phyloP scores from a whole-genome alignment of 208 protist species.

The Trypanosomatidae sp. region DNA sequence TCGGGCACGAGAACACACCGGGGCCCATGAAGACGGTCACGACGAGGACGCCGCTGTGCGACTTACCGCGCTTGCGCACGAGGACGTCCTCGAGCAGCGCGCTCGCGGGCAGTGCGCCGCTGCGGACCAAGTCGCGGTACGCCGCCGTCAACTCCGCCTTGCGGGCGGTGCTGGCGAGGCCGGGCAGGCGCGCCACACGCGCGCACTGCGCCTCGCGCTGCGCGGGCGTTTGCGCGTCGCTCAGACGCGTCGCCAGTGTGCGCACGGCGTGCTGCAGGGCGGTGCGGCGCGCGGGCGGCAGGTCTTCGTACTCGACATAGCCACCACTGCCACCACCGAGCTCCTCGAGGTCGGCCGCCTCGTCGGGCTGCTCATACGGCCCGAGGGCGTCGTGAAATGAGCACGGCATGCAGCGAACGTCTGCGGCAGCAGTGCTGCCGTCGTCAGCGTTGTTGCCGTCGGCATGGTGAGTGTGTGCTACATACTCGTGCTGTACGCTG shows the following conservation, averaged over 20 bases:
- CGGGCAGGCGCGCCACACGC: conserved; percentile 58
- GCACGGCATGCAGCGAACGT: conserved; percentile 38
- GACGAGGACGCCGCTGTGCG: conserved; percentile 87
- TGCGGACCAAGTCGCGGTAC: conserved; percentile 68
- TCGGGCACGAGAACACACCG: conserved; percentile 84
- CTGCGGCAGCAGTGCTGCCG: not conserved
- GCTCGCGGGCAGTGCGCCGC: conserved; percentile 24
- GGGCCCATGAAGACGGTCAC: conserved; percentile 90
- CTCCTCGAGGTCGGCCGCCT: conserved; percentile 77
- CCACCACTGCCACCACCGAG: conserved; percentile 29
- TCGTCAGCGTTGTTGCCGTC: not conserved
- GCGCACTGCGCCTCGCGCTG: conserved; percentile 67
- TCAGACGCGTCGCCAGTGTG: conserved; percentile 20
- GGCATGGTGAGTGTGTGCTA: not conserved
- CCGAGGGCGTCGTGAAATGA: conserved; percentile 38
- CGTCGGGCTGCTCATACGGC: conserved; percentile 39
- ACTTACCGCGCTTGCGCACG: conserved; percentile 72
- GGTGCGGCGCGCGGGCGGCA: conserved; percentile 36
- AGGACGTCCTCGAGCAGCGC: conserved; percentile 50
- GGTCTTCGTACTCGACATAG: conserved; percentile 70
- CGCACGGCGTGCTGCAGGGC: conserved; percentile 59
- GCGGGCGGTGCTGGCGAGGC: conserved; percentile 73
- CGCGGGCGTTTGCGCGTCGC: conserved; percentile 5
- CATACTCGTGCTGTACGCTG: too few relatives aligned
- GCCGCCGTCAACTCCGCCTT: conserved; percentile 83